Percentiles rank a stretch among this genome's conserved stretches.
These are phyloP conservation scores for Hemisphaericaspora lyxosophila DNA, from an alignment of 1,139 yeast genomes.

Conservation along the genomic window DNA sequence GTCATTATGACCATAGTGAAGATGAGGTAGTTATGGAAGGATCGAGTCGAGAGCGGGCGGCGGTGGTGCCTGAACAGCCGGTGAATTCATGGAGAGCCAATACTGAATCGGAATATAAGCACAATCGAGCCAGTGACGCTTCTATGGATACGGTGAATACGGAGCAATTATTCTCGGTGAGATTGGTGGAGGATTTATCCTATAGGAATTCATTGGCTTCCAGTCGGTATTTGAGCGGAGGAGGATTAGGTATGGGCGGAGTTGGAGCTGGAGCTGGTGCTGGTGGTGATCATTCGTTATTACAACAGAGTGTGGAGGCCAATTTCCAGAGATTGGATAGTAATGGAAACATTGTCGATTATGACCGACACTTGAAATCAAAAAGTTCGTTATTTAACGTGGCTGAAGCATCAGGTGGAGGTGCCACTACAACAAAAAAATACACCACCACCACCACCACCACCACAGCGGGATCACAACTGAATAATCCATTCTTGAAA, in stretches of 20 bases:
- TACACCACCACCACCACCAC: too few species aligned
- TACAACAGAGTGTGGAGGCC: too few species aligned
- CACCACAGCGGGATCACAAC: too few species aligned
- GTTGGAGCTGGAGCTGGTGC: too few species aligned
- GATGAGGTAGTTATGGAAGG: constrained; percentile 17
- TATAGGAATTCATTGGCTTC: constrained; percentile 37
- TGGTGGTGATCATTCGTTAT: too few species aligned
- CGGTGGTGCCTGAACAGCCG: constrained; percentile 32
- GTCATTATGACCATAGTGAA: constrained; percentile 27
- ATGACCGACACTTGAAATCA: neutral
- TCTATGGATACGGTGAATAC: constrained; percentile 87
- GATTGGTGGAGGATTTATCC: constrained; percentile 63
- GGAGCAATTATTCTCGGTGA: constrained; percentile 76
- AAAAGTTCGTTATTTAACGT: neutral
- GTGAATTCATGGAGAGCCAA: constrained; percentile 76
- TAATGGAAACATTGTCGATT: constrained; percentile 50
- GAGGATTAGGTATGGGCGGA: neutral
- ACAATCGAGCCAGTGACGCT: constrained; percentile 51
- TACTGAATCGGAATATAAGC: constrained; percentile 29
- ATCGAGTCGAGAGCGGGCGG: constrained; percentile 1
- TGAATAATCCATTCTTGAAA: constrained; percentile 5
- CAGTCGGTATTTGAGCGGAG: constrained; percentile 27
- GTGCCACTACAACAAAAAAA: too few species aligned
- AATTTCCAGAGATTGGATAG: constrained; percentile 55
- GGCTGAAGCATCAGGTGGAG: constrained; percentile 2